Conservation (phyloP, 164 flowering plant genomes). For the Echeveria elegans region DNA sequence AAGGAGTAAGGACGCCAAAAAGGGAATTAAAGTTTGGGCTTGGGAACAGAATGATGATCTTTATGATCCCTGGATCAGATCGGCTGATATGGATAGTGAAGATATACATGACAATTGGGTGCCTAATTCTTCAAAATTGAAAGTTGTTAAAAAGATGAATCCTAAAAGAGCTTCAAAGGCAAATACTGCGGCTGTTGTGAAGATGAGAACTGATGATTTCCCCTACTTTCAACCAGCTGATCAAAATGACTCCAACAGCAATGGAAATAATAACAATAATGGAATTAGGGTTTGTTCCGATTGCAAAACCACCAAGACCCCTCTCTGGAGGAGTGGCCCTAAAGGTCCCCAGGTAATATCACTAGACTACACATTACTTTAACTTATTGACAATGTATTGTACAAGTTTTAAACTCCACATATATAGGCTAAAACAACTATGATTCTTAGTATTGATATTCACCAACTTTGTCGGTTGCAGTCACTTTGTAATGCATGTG, state of each 20-base stretch:
- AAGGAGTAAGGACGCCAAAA: neutral
- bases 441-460: neutral
- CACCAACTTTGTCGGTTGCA: conserved; percentile 15
- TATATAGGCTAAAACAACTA: too few relatives aligned
- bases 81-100: conserved; percentile 6
- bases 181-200: neutral
- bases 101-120: conserved; percentile 36
- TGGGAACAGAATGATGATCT: neutral
- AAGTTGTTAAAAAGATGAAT: conserved; percentile 50
- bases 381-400: too few relatives aligned
- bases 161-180: conserved; percentile 17
- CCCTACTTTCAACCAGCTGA: neutral
- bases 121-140: conserved; percentile 52
- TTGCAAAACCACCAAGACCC: conserved; percentile 61
- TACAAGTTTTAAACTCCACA: too few relatives aligned
- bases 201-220: conserved; percentile 14
- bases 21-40: neutral
- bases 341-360: conserved; percentile 72
- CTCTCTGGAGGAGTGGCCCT: conserved; percentile 68
- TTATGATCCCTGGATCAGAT: neutral
- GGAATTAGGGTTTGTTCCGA: conserved; percentile 54
- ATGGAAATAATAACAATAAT: conserved; percentile 19
- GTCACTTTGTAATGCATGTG: conserved; percentile 91
- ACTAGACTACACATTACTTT: too few relatives aligned
- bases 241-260: conserved; percentile 16